Evolutionary conservation across 345 rosid genomes (phyloP).

Genomic region (Camelina laxa): DNA sequence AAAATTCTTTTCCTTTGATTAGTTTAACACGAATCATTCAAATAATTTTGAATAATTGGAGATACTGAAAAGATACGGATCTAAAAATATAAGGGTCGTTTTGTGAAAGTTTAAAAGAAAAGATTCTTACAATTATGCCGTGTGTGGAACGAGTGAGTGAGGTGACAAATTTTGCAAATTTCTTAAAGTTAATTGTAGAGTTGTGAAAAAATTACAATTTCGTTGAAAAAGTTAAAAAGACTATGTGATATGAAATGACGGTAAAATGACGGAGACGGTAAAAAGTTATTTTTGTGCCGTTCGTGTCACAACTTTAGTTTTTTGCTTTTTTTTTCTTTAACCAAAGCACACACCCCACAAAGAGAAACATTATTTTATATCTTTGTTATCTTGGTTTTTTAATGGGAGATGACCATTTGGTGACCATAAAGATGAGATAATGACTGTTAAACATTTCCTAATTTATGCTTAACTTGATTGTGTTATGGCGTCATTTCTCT

Average conservation of each 20-base stretch:
- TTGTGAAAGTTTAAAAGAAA: not conserved
- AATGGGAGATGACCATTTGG: conserved; percentile 40
- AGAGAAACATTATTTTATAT: conserved; percentile 34
- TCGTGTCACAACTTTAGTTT: conserved; percentile 37
- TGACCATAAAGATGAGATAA: conserved; percentile 23
- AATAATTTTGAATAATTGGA: not conserved
- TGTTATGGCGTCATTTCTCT: conserved; percentile 34
- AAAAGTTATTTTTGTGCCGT: conserved; percentile 40
- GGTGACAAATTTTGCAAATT: conserved; percentile 7
- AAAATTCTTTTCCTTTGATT: no score
- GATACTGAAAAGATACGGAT: not conserved
- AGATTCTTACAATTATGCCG: conserved; percentile 1
- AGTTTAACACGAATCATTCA: not conserved
- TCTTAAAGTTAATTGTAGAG: not conserved
- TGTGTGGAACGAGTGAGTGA: conserved; percentile 23
- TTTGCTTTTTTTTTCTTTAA: not conserved
- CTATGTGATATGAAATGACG: no score
- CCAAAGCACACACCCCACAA: conserved; percentile 35
- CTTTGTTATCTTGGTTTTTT: conserved; percentile 35
- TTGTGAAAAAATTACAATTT: not conserved
- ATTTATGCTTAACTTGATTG: not conserved
- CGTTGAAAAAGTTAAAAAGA: not conserved
- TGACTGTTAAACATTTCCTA: conserved; percentile 21
- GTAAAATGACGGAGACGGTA: no score
- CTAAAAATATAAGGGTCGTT: not conserved